Evolutionary conservation across 495 filamentous ascomycete species (phyloP), one percentile per base, ranked within the genome.

Genomic region (Xylaria acuta): DNA sequence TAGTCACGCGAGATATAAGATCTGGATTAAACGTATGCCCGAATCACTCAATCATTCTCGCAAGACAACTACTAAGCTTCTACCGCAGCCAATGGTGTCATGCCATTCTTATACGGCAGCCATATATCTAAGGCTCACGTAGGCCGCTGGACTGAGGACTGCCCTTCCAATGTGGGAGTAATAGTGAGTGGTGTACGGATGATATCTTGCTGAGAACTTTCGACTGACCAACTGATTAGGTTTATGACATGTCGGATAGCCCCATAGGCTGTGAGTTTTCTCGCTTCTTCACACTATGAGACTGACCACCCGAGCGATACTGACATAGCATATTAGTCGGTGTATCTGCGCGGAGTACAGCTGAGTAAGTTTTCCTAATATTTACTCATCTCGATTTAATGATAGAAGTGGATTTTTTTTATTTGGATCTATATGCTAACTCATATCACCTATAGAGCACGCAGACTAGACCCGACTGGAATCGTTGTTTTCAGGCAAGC

Each of bases 91-190:
- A 99, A 99, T 83, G 96, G 97, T 59, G 94, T 94, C 80, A 96
- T 97, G 92, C 93, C 94, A 45, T 97, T 94, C 80, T 83, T 97
- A 18, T 99, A 99, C 82, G 96, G 94, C 40, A 91, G 92, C 36
- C 92, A 97, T 78, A 86, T 98, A 32, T 88, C 96, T 54, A 97
- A 97, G 82, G 96, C 97, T 27, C 96, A 99, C 82, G 89, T 98
- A 0, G 93, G 93, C 27, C 84, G 95, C 64, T 96, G 92, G 89
- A 91, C 88, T 30, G 94, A 98, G 74, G 95, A 98, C 82, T 92
- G 90, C 69, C 92, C 92, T 0, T 90, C 91, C 82, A 92, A 94
- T 80, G 89, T 91, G 73, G 92, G 92, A 20, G 88, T 92, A 16
- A 87, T 94, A 67, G 88, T 94, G n/a, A 59, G 70, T 66, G 2